Percentiles rank a stretch among this genome's conserved stretches.
Evolutionary conservation across 78 protist species (phyloP).

Genomic region (Polysphondylium violaceum): DNA sequence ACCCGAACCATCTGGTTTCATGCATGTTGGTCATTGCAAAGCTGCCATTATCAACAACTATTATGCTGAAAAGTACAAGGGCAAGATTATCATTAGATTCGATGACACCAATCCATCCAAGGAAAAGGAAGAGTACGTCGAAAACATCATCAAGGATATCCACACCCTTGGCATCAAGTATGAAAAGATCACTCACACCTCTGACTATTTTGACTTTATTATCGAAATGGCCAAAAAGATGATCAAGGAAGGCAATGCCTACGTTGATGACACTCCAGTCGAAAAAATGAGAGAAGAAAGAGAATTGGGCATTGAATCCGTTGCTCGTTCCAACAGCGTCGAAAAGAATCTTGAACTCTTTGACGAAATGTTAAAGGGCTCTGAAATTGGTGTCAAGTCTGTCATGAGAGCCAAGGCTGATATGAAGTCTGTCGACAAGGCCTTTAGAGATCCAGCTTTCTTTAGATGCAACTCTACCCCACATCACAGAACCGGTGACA

Average conservation of each 20-base stretch:
- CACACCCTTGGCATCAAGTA: conserved; percentile 74
- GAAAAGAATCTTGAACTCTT: conserved; percentile 93
- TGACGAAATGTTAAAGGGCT: conserved; percentile 93
- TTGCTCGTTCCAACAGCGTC: conserved; percentile 58
- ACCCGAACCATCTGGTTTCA: conserved; percentile 99
- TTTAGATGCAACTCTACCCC: conserved; percentile 91
- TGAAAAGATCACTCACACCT: conserved; percentile 90
- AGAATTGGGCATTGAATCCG: conserved; percentile 64
- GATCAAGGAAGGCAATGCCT: conserved; percentile 88
- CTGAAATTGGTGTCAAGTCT: conserved; percentile 86
- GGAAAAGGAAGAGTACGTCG: conserved; percentile 83
- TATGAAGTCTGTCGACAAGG: conserved; percentile 27
- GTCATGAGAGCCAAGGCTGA: conserved; percentile 96
- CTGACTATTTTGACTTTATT: conserved; percentile 92
- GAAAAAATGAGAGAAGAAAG: conserved; percentile 86
- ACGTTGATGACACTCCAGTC: conserved; percentile 89
- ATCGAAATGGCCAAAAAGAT: conserved; percentile 54
- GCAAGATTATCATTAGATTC: conserved; percentile 94
- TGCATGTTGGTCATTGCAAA: conserved; percentile 99
- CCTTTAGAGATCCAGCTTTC: conserved; percentile 97
- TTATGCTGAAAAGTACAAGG: conserved; percentile 92
- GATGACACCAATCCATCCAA: conserved; percentile 99
- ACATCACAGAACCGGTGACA: conserved; percentile 84
- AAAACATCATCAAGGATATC: conserved; percentile 86
- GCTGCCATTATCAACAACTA: conserved; percentile 96